phyloP scores from a whole-genome alignment of 2,329 filamentous ascomycete genomes.

The Iodosphaeria phyllophila region DNA sequence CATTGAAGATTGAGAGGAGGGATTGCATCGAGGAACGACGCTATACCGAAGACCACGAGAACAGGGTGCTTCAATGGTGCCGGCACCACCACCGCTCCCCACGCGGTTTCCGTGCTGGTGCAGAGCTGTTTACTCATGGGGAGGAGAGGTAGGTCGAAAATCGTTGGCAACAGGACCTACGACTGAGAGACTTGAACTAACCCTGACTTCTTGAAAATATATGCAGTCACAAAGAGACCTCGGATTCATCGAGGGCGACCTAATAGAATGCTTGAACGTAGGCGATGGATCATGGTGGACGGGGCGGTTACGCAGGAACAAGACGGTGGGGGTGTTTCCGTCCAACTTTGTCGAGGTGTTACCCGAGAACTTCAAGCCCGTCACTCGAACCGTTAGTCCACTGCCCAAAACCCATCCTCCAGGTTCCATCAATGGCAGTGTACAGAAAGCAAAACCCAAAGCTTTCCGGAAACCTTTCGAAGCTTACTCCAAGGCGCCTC shows the following conservation, averaged over 20 bases:
- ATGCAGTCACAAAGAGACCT: slow-evolving; percentile 74
- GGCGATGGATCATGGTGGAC: slow-evolving; percentile 99
- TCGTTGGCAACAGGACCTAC: neutral
- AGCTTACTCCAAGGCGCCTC: slow-evolving; percentile 46
- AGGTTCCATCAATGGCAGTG: slow-evolving; percentile 28
- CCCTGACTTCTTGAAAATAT: neutral
- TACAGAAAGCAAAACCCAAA: slow-evolving; percentile 39
- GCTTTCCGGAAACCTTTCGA: slow-evolving; percentile 49
- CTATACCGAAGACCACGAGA: no score
- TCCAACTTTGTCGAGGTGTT: slow-evolving; percentile 95
- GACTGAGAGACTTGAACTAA: slow-evolving; percentile 1
- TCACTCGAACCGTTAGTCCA: slow-evolving; percentile 39
- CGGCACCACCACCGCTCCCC: slow-evolving; percentile 43
- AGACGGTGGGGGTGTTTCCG: slow-evolving; percentile 79
- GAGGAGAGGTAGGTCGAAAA: slow-evolving; percentile 46
- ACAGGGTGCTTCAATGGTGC: slow-evolving; percentile 24
- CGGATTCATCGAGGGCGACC: slow-evolving; percentile 90
- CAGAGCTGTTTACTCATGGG: slow-evolving; percentile 81
- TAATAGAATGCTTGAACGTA: slow-evolving; percentile 96
- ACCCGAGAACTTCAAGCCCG: slow-evolving; percentile 67
- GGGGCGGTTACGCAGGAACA: slow-evolving; percentile 74
- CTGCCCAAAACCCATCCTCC: slow-evolving; percentile 36
- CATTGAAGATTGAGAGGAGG: no score
- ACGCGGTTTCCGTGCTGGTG: slow-evolving; percentile 81
- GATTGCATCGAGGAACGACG: no score